Conservation (phyloP, 1,284 basidiomycete species). For the Ceratobasidium sp. region DNA sequence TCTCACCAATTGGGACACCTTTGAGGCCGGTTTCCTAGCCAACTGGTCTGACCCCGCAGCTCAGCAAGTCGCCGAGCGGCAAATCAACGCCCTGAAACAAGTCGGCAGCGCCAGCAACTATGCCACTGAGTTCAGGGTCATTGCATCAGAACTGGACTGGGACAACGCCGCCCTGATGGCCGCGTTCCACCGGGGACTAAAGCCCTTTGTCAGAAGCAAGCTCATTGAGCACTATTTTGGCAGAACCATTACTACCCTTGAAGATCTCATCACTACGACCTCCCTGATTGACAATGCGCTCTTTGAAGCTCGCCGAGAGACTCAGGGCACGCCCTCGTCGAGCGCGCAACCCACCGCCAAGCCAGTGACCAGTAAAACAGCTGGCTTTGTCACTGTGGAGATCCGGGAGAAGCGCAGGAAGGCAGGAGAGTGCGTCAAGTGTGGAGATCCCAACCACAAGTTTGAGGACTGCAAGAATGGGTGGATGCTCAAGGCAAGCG, state of each 20-base stretch:
- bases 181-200: background rate
- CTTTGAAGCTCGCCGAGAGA: background rate
- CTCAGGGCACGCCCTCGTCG: background rate
- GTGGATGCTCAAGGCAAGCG: background rate
- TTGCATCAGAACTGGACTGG: background rate
- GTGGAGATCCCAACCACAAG: background rate
- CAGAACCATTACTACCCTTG: background rate
- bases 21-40: background rate
- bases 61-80: background rate
- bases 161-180: background rate
- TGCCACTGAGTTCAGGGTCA: slow-evolving; percentile 6
- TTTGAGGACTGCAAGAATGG: slow-evolving; percentile 2
- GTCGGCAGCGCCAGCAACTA: background rate
- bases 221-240: slow-evolving; percentile 8
- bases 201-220: background rate
- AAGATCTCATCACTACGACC: background rate
- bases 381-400: background rate
- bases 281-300: slow-evolving; percentile 19
- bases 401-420: background rate
- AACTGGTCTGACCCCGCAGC: slow-evolving; percentile 14
- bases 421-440: background rate
- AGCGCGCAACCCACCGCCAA: background rate
- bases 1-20: background rate
- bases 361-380: background rate
- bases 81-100: slow-evolving; percentile 13